Conservation (phyloP, 345 rosid genomes). For the Trapa bicornis region DNA sequence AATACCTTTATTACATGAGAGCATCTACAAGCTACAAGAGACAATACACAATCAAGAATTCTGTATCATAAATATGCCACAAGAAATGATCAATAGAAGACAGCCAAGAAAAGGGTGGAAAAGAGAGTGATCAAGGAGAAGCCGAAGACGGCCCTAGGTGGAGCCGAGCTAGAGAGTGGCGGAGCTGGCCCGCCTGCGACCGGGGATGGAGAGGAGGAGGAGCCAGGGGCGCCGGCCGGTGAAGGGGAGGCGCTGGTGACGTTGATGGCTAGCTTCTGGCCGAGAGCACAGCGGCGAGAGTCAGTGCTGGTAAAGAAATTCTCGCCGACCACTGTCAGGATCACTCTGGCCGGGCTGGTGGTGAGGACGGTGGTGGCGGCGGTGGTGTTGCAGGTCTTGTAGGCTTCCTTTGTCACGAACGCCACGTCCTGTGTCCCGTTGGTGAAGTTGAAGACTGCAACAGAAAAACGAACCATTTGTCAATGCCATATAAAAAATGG, state of each 20-base stretch:
- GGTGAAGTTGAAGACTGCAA: constrained; percentile 40
- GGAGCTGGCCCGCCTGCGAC: constrained; percentile 12
- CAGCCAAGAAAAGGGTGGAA: neutral
- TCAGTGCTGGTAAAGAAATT: constrained; percentile 32
- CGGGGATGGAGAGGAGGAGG: constrained; percentile 22
- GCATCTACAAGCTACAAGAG: too few relatives aligned
- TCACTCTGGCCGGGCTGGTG: constrained; percentile 27
- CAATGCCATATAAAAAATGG: too few relatives aligned
- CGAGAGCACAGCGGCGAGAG: constrained; percentile 26
- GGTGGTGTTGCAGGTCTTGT: constrained; percentile 25
- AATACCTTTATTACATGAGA: too few relatives aligned
- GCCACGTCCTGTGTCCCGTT: constrained; percentile 42
- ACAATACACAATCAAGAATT: neutral
- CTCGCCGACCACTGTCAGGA: constrained; percentile 29
- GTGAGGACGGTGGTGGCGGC: constrained; percentile 11
- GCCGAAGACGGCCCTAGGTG: constrained; percentile 18
- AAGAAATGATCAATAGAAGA: neutral
- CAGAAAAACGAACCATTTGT: neutral
- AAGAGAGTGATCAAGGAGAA: constrained; percentile 7
- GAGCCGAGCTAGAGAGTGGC: constrained; percentile 20
- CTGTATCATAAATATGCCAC: too few relatives aligned
- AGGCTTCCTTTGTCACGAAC: constrained; percentile 27
- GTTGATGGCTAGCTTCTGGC: constrained; percentile 40
- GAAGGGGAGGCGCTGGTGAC: constrained; percentile 18
- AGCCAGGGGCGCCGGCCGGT: constrained; percentile 12